Evolutionary conservation across 139 green algal species (phyloP).

Genomic region (Yamagishiella unicocca): DNA sequence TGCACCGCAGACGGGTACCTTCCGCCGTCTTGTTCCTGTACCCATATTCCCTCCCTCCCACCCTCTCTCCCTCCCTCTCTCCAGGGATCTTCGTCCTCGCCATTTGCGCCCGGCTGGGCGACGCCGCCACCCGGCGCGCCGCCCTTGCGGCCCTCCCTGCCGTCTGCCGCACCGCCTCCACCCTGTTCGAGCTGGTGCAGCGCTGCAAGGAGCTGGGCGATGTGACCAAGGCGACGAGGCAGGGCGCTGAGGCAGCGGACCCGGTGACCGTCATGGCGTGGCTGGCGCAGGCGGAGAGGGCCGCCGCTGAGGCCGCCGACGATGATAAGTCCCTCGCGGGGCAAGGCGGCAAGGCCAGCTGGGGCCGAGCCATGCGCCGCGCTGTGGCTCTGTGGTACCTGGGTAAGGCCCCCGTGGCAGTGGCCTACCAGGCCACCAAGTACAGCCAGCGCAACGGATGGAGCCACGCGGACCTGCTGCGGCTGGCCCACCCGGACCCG

Average conservation of each 20-base stretch:
- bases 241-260: not conserved
- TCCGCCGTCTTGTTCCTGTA: no score
- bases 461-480: slow-evolving; percentile 41
- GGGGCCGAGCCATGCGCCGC: slow-evolving; percentile 32
- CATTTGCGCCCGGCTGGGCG: slow-evolving; percentile 30
- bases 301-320: not conserved
- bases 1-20: no score
- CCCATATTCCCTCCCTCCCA: no score
- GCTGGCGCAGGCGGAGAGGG: not conserved
- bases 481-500: slow-evolving; percentile 33
- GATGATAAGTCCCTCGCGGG: not conserved
- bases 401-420: not conserved
- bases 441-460: slow-evolving; percentile 45
- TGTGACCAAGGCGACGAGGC: not conserved
- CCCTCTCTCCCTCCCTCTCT: no score
- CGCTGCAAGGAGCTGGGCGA: slow-evolving; percentile 45
- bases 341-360: slow-evolving; percentile 26
- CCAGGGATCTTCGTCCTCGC: slow-evolving; percentile 40
- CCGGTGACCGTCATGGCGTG: not conserved
- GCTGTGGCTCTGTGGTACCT: slow-evolving; percentile 30
- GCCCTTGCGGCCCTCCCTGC: slow-evolving; percentile 30
- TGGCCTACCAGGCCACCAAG: slow-evolving; percentile 47
- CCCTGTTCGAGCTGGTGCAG: slow-evolving; percentile 37
- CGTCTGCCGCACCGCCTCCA: slow-evolving; percentile 49
- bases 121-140: slow-evolving; percentile 9